Percentiles rank a stretch among this genome's conserved stretches.
Conservation (phyloP, 345 rosid species). For the Salix caprea region DNA sequence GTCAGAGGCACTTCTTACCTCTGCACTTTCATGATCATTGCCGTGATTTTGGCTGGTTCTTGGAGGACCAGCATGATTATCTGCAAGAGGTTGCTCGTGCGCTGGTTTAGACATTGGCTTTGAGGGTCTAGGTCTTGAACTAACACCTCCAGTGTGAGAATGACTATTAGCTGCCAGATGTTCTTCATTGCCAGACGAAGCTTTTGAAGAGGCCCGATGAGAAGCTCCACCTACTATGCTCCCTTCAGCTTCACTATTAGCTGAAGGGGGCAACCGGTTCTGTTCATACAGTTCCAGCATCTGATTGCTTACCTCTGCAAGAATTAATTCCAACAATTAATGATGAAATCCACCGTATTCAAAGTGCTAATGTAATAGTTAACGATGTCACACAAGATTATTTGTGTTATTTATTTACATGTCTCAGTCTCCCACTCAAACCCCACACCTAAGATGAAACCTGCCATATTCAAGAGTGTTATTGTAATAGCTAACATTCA, state of each 20-base stretch:
- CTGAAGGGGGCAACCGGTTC: conserved; percentile 17
- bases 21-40: conserved; percentile 9
- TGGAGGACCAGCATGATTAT: conserved; percentile 10
- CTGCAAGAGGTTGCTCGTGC: not conserved
- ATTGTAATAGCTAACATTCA: too few species aligned
- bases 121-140: conserved; percentile 13
- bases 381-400: not conserved
- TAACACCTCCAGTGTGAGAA: conserved; percentile 8
- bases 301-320: conserved; percentile 33
- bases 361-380: not conserved
- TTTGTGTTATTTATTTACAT: not conserved
- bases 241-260: conserved; percentile 22
- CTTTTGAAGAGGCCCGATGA: conserved; percentile 8
- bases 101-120: conserved; percentile 1
- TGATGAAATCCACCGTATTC: not conserved
- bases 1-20: conserved; percentile 12
- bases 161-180: conserved; percentile 2
- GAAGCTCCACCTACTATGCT: conserved; percentile 12
- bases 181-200: conserved; percentile 21
- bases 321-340: not conserved
- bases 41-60: conserved; percentile 10
- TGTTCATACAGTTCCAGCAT: conserved; percentile 32
- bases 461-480: not conserved
- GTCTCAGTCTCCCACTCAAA: not conserved
- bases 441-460: not conserved